Evolutionary conservation across 371 early-diverging fungal species (phyloP).

Genomic region (Mortierella sp.): DNA sequence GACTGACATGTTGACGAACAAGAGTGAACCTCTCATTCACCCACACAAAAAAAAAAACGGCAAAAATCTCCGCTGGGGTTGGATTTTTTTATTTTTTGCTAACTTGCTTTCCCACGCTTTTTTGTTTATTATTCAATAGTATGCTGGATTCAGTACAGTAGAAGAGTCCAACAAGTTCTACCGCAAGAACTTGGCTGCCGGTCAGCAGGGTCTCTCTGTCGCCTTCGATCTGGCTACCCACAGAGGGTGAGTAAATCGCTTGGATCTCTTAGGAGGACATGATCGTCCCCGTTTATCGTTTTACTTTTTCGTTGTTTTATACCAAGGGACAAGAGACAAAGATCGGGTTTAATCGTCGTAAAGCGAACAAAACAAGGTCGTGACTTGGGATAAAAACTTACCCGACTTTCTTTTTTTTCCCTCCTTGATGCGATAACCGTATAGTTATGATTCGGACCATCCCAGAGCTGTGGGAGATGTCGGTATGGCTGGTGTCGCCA

Average conservation of each 20-base stretch:
- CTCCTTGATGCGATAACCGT: background rate
- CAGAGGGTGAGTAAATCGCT: slow-evolving; percentile 66
- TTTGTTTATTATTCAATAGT: slow-evolving; percentile 57
- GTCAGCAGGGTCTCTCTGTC: slow-evolving; percentile 88
- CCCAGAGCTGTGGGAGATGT: slow-evolving; percentile 90
- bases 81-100: background rate
- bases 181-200: slow-evolving; percentile 87
- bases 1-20: background rate
- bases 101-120: slow-evolving; percentile 3
- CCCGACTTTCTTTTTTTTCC: background rate
- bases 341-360: background rate
- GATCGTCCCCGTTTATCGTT: background rate
- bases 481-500: slow-evolving; percentile 94
- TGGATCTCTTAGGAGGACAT: background rate
- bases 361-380: background rate
- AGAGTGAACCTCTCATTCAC: background rate
- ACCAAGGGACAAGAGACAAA: too few species aligned
- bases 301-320: background rate
- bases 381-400: background rate
- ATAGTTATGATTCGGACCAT: slow-evolving; percentile 87
- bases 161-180: slow-evolving; percentile 91
- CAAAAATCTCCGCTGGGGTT: slow-evolving; percentile 7
- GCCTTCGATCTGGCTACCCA: slow-evolving; percentile 93
- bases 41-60: background rate
- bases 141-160: slow-evolving; percentile 92